Conservation (phyloP, 257 asterid genomes). For the Scutellaria galericulata region DNA sequence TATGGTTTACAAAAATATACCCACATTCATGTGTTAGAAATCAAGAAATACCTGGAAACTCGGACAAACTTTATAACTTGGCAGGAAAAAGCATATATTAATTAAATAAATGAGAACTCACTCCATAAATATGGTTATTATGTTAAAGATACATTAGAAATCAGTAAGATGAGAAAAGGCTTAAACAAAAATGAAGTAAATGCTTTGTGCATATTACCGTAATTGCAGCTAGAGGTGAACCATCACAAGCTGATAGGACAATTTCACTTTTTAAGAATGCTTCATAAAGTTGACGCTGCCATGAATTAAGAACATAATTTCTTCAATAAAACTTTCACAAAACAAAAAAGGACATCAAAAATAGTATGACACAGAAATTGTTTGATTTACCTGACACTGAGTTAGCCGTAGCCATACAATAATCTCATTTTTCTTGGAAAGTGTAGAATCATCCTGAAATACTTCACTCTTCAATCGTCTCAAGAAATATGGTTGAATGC, state of each 20-base stretch:
- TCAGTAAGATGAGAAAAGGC: neutral
- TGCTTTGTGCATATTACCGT: slow-evolving; percentile 57
- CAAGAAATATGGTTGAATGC: slow-evolving; percentile 88
- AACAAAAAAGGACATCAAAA: slow-evolving; percentile 12
- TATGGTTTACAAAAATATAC: slow-evolving; percentile 1
- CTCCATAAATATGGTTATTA: neutral
- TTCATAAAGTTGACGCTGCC: slow-evolving; percentile 85
- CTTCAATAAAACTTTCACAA: slow-evolving; percentile 20
- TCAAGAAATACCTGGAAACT: slow-evolving; percentile 17
- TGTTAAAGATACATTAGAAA: slow-evolving; percentile 17
- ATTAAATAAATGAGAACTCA: slow-evolving; percentile 18
- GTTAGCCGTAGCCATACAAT: slow-evolving; percentile 91
- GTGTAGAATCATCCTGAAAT: slow-evolving; percentile 56
- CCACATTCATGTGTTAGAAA: slow-evolving; percentile 11
- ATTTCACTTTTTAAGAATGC: slow-evolving; percentile 96
- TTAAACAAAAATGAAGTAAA: slow-evolving; percentile 20
- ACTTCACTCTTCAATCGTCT: slow-evolving; percentile 95
- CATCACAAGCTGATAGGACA: slow-evolving; percentile 89
- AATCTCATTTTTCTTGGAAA: slow-evolving; percentile 91
- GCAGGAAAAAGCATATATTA: slow-evolving; percentile 16
- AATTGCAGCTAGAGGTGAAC: slow-evolving; percentile 95
- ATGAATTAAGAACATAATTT: slow-evolving; percentile 17
- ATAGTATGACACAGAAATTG: slow-evolving; percentile 2
- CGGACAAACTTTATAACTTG: slow-evolving; percentile 4
- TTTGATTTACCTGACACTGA: slow-evolving; percentile 70